Evolutionary conservation across 495 filamentous ascomycete species (phyloP).

Genomic region (Aspergillus avenaceus): DNA sequence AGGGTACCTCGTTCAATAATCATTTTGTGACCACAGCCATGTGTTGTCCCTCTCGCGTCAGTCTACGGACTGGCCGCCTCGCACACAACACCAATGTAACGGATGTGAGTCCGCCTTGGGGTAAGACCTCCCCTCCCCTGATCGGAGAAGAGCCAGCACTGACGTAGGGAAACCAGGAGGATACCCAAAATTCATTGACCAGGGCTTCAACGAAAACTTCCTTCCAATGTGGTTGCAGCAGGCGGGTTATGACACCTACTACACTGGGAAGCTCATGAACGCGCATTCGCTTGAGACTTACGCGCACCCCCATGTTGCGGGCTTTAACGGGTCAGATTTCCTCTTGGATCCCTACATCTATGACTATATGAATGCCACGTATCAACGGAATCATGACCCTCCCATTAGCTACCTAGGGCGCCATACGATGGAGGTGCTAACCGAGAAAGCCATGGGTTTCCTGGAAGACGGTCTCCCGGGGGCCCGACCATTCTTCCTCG

Average conservation of each 20-base stretch:
- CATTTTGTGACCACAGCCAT: slow-evolving; percentile 56
- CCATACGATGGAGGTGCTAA: slow-evolving; percentile 52
- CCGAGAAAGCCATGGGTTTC: slow-evolving; percentile 50
- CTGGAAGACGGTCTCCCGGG: slow-evolving; percentile 53
- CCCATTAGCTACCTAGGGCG: slow-evolving; percentile 46
- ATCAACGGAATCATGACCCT: slow-evolving; percentile 49
- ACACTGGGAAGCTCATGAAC: slow-evolving; percentile 65
- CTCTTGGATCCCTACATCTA: slow-evolving; percentile 63
- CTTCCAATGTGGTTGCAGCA: slow-evolving; percentile 62
- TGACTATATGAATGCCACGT: slow-evolving; percentile 55
- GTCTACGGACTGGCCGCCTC: slow-evolving; percentile 54
- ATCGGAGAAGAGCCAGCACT: not conserved
- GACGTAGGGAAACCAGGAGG: slow-evolving; percentile 46
- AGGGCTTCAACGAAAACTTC: slow-evolving; percentile 56
- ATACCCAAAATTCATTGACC: slow-evolving; percentile 59
- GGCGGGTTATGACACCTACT: slow-evolving; percentile 61
- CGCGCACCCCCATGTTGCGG: slow-evolving; percentile 46
- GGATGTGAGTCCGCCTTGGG: slow-evolving; percentile 54
- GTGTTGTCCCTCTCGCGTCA: slow-evolving; percentile 57
- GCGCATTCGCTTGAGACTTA: slow-evolving; percentile 51
- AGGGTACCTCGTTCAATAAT: slow-evolving; percentile 43
- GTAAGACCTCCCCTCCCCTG: slow-evolving; percentile 27
- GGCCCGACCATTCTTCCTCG: slow-evolving; percentile 61
- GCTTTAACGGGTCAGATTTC: slow-evolving; percentile 52
- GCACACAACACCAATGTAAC: slow-evolving; percentile 71